Evolutionary conservation across 2,329 filamentous ascomycete species (phyloP).

Genomic region (Paraphaeosphaeria sporulosa): DNA sequence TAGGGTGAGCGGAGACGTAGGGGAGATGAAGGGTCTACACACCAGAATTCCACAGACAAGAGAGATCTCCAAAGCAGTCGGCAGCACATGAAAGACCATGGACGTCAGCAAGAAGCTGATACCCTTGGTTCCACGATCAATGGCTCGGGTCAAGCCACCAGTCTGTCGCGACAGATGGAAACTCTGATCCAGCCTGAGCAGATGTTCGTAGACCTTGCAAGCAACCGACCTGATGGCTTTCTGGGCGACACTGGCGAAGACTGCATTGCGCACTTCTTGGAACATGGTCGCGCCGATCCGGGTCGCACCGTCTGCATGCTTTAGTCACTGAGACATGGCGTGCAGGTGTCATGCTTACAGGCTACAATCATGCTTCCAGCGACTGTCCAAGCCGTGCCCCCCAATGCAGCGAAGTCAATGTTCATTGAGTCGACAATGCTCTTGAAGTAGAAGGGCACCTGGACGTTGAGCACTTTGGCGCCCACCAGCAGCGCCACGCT

Average conservation of each 20-base stretch:
- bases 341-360: conserved; percentile 58
- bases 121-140: conserved; percentile 96
- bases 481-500: conserved; percentile 86
- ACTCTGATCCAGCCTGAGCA: conserved; percentile 86
- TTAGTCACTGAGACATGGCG: conserved; percentile 23
- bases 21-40: not conserved
- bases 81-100: conserved; percentile 98
- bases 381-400: conserved; percentile 87
- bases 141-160: conserved; percentile 89
- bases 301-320: conserved; percentile 73
- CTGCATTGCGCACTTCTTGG: conserved; percentile 92
- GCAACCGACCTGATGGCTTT: conserved; percentile 94
- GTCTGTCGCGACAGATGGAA: conserved; percentile 97
- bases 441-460: conserved; percentile 99
- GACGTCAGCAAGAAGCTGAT: conserved; percentile 97
- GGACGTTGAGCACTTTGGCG: conserved; percentile 92
- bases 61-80: conserved; percentile 90
- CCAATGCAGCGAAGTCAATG: conserved; percentile 83
- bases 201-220: conserved; percentile 88
- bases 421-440: conserved; percentile 98
- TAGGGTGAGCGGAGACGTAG: conserved; percentile 15
- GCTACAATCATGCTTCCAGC: conserved; percentile 93
- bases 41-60: conserved; percentile 93
- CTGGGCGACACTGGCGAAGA: conserved; percentile 96
- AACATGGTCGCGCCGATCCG: conserved; percentile 89